Percentiles rank a stretch among this genome's conserved stretches.
Conservation (phyloP, 768 basidiomycete species). For the Leucocoprinus sp. region DNA sequence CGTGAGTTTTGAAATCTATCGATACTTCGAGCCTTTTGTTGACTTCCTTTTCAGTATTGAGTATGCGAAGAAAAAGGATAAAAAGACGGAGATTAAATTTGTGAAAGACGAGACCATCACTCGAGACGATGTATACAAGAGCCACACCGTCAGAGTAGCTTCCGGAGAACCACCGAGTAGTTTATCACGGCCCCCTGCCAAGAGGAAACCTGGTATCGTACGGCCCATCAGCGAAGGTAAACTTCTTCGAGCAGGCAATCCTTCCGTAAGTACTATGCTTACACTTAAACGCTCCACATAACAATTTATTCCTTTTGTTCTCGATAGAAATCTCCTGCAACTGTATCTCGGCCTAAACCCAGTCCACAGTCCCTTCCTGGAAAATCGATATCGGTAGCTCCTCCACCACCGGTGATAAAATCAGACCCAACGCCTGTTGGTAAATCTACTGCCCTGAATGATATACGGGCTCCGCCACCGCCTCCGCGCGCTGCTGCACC, state of each 20-base stretch:
- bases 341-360: constrained; percentile 46
- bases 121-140: constrained; percentile 86
- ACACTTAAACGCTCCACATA: not conserved
- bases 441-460: constrained; percentile 22
- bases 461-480: constrained; percentile 25
- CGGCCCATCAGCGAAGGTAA: constrained; percentile 83
- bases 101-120: constrained; percentile 80
- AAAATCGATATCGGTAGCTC: constrained; percentile 27
- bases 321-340: constrained; percentile 34
- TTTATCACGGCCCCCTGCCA: constrained; percentile 74
- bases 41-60: constrained; percentile 45
- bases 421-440: constrained; percentile 6
- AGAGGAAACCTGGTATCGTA: constrained; percentile 79
- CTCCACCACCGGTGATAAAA: constrained; percentile 14
- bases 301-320: constrained; percentile 7
- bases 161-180: constrained; percentile 84
- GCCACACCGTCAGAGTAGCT: constrained; percentile 78
- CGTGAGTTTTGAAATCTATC: constrained; percentile 41
- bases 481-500: constrained; percentile 34
- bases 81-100: constrained; percentile 79
- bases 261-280: constrained; percentile 40
- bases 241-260: constrained; percentile 69
- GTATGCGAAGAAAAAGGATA: constrained; percentile 97
- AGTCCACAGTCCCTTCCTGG: constrained; percentile 59
- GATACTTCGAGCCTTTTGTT: not conserved